Evolutionary conservation across 2,329 filamentous ascomycete genomes (phyloP).

Genomic region (Raffaelea deltoideospora): DNA sequence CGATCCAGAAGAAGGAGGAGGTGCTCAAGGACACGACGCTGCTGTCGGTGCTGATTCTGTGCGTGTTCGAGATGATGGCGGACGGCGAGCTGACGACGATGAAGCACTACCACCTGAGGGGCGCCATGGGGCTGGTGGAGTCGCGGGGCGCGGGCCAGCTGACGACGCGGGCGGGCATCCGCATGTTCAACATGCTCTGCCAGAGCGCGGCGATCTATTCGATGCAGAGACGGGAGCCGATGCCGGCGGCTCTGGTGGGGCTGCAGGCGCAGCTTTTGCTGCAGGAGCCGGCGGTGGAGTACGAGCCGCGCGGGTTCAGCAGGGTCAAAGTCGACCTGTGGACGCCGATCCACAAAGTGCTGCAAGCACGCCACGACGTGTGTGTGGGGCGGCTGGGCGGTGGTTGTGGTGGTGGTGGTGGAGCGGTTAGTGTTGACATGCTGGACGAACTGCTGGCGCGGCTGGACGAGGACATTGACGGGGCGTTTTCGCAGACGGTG

Average conservation of each 20-base stretch:
- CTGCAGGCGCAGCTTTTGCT: conserved; percentile 26
- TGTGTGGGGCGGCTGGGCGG: conserved; percentile 18
- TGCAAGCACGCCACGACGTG: conserved; percentile 32
- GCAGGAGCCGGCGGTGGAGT: conserved; percentile 18
- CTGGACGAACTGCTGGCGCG: conserved; percentile 25
- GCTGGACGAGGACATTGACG: conserved; percentile 24
- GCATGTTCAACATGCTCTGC: conserved; percentile 39
- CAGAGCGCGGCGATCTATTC: conserved; percentile 36
- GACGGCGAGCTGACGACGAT: conserved; percentile 30
- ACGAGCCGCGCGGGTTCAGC: conserved; percentile 15
- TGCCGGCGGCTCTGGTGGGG: conserved; percentile 31
- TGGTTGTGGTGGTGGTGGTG: too few species aligned
- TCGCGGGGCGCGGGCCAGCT: conserved; percentile 34
- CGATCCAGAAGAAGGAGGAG: conserved; percentile 28
- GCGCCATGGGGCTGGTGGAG: conserved; percentile 32
- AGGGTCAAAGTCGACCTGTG: conserved; percentile 27
- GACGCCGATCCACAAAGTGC: conserved; percentile 26
- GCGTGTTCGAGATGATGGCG: conserved; percentile 38
- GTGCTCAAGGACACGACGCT: conserved; percentile 34
- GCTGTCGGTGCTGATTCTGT: conserved; percentile 35
- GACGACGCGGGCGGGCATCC: conserved; percentile 25
- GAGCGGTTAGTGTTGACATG: too few species aligned
- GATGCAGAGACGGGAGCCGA: conserved; percentile 30
- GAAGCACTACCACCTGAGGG: conserved; percentile 38
- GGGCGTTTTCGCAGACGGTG: conserved; percentile 25